Conservation (phyloP, 179 eudicot species). For the Actinidia polygama region DNA sequence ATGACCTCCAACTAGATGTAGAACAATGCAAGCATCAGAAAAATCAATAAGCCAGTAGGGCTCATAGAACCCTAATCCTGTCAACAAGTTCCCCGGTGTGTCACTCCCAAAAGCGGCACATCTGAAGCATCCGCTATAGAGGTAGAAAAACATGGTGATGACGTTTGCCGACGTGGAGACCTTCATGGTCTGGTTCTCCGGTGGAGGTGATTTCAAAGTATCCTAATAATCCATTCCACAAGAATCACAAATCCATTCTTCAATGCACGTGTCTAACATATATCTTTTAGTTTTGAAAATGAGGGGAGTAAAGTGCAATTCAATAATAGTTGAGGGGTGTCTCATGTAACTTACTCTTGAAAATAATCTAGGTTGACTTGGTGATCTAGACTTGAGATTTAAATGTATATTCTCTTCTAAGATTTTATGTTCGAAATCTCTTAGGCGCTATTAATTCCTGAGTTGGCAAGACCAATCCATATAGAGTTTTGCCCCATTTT, state of each 20-base stretch:
- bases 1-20: constrained; percentile 64
- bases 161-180: constrained; percentile 44
- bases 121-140: constrained; percentile 59
- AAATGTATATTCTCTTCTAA: no score
- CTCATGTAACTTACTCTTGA: no score
- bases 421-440: no score
- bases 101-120: constrained; percentile 61
- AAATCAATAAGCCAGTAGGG: constrained; percentile 62
- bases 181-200: constrained; percentile 52
- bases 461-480: no score
- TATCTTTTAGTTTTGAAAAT: no score
- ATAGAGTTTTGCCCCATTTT: no score
- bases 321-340: no score
- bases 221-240: constrained; percentile 31
- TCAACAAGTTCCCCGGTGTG: constrained; percentile 61
- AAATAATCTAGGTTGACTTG: not conserved
- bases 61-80: constrained; percentile 59
- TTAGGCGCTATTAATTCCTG: no score
- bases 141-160: constrained; percentile 56
- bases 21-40: constrained; percentile 57
- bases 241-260: constrained; percentile 14
- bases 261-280: no score
- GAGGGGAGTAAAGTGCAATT: no score
- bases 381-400: no score
- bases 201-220: constrained; percentile 52